phyloP scores from a whole-genome alignment of 75 land plant genomes.

The Pinus albicaulis region DNA sequence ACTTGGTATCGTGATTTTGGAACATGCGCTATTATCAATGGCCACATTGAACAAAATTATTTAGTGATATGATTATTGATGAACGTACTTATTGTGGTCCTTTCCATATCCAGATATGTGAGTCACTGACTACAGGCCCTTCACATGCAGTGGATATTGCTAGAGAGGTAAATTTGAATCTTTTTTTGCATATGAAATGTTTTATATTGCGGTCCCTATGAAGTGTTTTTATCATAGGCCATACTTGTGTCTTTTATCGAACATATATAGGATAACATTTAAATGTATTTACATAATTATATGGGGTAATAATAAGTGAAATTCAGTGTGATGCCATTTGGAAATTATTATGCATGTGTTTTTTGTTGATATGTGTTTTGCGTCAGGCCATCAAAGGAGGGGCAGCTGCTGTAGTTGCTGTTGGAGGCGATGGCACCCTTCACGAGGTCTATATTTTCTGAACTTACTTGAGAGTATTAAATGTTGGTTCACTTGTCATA shows the following conservation, averaged over 20 bases:
- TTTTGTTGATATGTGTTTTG: not conserved
- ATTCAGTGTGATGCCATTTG: not conserved
- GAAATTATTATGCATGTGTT: not conserved
- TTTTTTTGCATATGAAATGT: not conserved
- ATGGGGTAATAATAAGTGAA: not conserved
- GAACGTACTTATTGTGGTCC: not conserved
- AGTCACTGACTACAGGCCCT: conserved; percentile 87
- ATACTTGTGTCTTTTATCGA: conserved; percentile 2
- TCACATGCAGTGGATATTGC: conserved; percentile 81
- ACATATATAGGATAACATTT: not conserved
- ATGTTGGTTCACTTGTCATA: not conserved
- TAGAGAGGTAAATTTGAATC: conserved; percentile 63
- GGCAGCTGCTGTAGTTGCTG: conserved; percentile 90
- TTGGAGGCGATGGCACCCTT: conserved; percentile 97
- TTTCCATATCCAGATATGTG: conserved; percentile 46
- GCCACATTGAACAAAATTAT: not conserved
- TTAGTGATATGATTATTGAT: not conserved
- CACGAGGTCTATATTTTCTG: conserved; percentile 63
- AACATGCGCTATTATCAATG: not conserved
- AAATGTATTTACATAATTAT: not conserved
- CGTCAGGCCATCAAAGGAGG: conserved; percentile 84
- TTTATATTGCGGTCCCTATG: not conserved
- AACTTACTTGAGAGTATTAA: conserved; percentile 1
- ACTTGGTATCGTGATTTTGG: conserved; percentile 2
- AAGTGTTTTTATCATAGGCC: not conserved